Conservation (phyloP, 345 rosid genomes). For the Populus alba region DNA sequence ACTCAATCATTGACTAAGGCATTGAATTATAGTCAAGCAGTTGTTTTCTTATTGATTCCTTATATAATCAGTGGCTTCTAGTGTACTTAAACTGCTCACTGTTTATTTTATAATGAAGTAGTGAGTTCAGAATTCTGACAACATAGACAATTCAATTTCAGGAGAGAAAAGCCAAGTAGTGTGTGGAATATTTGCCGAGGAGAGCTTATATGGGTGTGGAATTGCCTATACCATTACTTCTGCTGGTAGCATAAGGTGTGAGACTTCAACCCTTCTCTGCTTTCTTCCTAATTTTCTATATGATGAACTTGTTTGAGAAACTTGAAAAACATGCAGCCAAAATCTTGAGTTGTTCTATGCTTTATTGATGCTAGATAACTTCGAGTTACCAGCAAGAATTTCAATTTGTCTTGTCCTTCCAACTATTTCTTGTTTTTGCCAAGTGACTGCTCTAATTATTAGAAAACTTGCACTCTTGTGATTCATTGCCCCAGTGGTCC, state of each 20-base stretch:
- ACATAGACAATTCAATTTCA: slow-evolving; percentile 2
- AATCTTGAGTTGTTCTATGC: not conserved
- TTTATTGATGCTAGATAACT: not conserved
- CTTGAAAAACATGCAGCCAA: not conserved
- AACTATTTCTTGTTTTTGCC: not conserved
- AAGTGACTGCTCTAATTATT: too few species aligned
- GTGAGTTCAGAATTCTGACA: slow-evolving; percentile 1
- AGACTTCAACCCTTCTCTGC: not conserved
- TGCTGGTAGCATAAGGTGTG: slow-evolving; percentile 44
- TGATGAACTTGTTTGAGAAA: not conserved
- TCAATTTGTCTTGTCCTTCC: not conserved
- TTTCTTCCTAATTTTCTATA: not conserved
- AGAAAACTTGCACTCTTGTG: too few species aligned
- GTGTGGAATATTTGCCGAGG: slow-evolving; percentile 37
- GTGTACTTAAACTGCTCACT: not conserved
- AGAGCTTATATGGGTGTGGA: slow-evolving; percentile 39
- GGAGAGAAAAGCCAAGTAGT: slow-evolving; percentile 37
- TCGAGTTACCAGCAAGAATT: not conserved
- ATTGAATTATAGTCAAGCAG: not conserved
- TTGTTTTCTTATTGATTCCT: not conserved
- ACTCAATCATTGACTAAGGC: not conserved
- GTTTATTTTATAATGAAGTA: not conserved
- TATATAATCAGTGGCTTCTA: not conserved
- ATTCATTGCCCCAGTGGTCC: too few species aligned
- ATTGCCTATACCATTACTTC: slow-evolving; percentile 46